These are phyloP conservation scores for Penicillium egyptiacum DNA, from an alignment of 495 filamentous ascomycete genomes.

Conservation along the genomic window DNA sequence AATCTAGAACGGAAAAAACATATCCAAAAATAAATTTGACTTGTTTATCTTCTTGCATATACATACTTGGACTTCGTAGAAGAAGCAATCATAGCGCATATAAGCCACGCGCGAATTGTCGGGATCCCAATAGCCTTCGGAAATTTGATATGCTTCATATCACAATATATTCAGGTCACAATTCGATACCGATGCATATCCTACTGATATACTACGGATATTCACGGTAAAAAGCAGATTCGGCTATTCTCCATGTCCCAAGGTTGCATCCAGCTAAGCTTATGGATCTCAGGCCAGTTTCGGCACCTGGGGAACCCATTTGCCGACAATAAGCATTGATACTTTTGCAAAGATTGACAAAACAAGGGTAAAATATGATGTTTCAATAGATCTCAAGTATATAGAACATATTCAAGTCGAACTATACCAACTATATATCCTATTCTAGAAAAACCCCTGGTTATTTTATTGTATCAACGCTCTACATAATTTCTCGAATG, in stretches of 20 bases:
- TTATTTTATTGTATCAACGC: background rate
- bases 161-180: no score
- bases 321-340: background rate
- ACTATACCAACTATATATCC: background rate
- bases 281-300: background rate
- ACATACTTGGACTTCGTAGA: background rate
- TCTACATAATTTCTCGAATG: background rate
- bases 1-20: slow-evolving; percentile 20
- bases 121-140: background rate
- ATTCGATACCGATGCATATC: no score
- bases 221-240: background rate
- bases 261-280: background rate
- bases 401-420: background rate
- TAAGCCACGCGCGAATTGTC: slow-evolving; percentile 15
- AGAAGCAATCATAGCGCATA: slow-evolving; percentile 9
- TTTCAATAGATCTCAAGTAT: background rate
- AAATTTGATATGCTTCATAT: background rate
- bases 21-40: slow-evolving; percentile 26
- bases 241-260: background rate
- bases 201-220: background rate
- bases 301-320: background rate
- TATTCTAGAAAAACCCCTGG: background rate
- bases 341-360: background rate
- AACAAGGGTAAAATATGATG: background rate
- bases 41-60: slow-evolving; percentile 5